phyloP scores from a whole-genome alignment of 495 filamentous ascomycete genomes.

The Cudoniella acicularis region DNA sequence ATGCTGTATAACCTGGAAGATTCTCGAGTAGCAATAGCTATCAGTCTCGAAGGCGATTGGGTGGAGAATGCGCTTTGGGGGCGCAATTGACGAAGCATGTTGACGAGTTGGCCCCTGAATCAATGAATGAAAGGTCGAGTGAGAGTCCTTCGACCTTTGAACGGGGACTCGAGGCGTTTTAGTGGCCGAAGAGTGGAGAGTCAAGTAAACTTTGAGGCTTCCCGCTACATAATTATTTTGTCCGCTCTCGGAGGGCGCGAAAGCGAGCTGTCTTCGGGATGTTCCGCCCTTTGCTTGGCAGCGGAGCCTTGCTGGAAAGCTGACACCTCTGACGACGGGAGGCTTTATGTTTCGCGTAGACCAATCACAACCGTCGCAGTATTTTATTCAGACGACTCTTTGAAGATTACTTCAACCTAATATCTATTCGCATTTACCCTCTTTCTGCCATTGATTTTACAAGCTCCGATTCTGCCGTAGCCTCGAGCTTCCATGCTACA shows the following conservation, averaged over 20 bases:
- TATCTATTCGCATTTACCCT: not conserved
- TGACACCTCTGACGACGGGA: slow-evolving; percentile 3
- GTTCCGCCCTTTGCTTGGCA: not conserved
- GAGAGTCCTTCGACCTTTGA: not conserved
- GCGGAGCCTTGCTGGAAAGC: not conserved
- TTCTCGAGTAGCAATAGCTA: slow-evolving; percentile 24
- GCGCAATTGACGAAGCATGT: slow-evolving; percentile 30
- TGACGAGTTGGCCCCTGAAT: slow-evolving; percentile 7
- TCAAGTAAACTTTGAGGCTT: not conserved
- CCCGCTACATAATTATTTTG: not conserved
- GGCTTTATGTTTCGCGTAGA: not conserved
- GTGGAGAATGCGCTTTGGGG: slow-evolving; percentile 14
- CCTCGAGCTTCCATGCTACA: not conserved
- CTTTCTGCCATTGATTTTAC: not conserved
- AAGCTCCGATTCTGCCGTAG: not conserved
- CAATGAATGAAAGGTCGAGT: not conserved
- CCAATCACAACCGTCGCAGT: not conserved
- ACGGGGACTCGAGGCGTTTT: not conserved
- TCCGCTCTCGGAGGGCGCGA: no score
- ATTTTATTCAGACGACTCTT: not conserved
- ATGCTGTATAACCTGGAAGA: slow-evolving; percentile 55
- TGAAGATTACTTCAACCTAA: not conserved
- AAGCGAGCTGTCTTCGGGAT: no score
- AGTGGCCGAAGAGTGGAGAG: not conserved
- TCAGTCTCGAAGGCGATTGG: slow-evolving; percentile 20